Conservation (phyloP, 225 moss, liverwort and hornwort species). For the Asterella californica region DNA sequence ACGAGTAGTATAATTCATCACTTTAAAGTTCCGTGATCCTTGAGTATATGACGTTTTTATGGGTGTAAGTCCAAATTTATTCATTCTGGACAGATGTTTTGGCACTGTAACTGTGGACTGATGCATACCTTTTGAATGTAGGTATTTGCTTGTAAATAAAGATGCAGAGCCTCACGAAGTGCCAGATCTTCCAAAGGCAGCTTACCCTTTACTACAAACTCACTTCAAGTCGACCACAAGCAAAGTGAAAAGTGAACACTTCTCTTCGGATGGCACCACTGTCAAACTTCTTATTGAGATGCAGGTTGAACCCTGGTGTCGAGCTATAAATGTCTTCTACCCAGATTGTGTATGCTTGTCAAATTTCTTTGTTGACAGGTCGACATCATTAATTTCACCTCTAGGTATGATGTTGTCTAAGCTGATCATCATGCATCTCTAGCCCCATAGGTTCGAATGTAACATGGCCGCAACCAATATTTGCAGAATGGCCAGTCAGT, state of each 20-base stretch:
- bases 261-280: conserved; percentile 81
- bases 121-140: conserved; percentile 13
- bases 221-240: conserved; percentile 79
- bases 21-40: neutral
- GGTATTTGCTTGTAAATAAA: conserved; percentile 63
- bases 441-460: neutral
- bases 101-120: neutral
- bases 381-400: neutral
- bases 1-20: neutral
- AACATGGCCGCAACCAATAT: neutral
- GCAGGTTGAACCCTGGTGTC: conserved; percentile 43
- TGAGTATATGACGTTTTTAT: neutral
- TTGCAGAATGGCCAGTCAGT: conserved; percentile 82
- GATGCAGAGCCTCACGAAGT: conserved; percentile 79
- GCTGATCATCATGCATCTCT: neutral
- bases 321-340: neutral
- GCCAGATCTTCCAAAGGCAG: conserved; percentile 77
- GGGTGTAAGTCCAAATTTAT: neutral
- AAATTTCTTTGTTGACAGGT: neutral
- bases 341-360: neutral
- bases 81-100: neutral
- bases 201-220: conserved; percentile 52
- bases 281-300: conserved; percentile 80
- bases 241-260: conserved; percentile 64
- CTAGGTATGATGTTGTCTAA: neutral